Percentiles rank a stretch among this genome's conserved stretches.
phyloP scores from a whole-genome alignment of 148 eudicot species.

The Camellia granthamiana region DNA sequence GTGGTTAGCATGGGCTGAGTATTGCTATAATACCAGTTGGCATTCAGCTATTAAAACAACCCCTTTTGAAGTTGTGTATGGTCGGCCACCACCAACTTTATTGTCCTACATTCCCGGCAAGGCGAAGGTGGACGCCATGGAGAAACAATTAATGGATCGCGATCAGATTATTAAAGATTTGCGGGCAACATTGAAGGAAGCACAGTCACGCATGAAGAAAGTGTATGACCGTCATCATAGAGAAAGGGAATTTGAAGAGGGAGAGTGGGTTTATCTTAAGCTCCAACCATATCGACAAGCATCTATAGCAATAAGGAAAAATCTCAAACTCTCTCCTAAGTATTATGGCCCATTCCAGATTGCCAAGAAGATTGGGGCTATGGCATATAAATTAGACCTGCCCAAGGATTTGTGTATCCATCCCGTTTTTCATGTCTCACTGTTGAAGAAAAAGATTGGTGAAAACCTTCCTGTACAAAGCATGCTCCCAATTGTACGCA shows the following conservation, averaged over 20 bases:
- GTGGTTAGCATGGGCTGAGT: neutral
- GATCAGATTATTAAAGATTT: neutral
- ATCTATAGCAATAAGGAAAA: neutral
- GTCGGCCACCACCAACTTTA: neutral
- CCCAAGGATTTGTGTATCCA: neutral
- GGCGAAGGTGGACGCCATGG: neutral
- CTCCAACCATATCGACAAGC: neutral
- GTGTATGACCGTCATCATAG: neutral
- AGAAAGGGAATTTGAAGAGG: neutral
- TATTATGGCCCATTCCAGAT: neutral
- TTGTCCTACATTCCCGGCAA: neutral
- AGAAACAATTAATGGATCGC: neutral
- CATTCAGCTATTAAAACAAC: neutral
- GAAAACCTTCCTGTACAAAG: neutral
- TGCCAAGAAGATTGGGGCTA: neutral
- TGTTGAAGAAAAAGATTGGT: neutral
- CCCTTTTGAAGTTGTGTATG: neutral
- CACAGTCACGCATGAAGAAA: neutral
- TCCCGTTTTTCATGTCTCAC: neutral
- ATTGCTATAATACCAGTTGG: neutral
- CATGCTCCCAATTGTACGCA: neutral
- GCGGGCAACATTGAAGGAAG: neutral
- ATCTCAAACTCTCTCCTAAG: neutral
- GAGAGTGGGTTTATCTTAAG: neutral
- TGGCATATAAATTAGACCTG: neutral